Evolutionary conservation across 2,329 filamentous ascomycete species (phyloP), one percentile per base, ranked within the genome.

Genomic region (Colletotrichum trifolii): DNA sequence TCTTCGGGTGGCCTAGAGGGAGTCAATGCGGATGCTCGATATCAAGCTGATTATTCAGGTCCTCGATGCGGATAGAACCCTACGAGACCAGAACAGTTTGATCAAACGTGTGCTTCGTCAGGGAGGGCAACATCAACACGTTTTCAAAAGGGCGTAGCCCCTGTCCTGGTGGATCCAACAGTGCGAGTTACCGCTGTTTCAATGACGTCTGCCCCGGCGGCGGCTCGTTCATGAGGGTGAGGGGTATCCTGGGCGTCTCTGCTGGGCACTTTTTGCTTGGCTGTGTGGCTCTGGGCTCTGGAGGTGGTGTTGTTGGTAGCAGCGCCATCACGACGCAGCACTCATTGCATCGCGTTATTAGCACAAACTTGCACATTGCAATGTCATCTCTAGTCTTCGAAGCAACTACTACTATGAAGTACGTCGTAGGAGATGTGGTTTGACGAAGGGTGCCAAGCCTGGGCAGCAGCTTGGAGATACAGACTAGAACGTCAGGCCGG

Each of bases 191-290:
- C 46, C 50, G 54, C 12, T 47, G 38, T 56, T 65, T 61, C 57
- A 61, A 65, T 65, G 62, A 65, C 62, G 57, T 61, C 49, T 61
- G 45, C 39, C 39, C 47, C 34, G 45, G 15, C 43, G 15, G 52
- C 46, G 12, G 7, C 34, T n/a, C 48, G 42, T 38, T n/a, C 54
- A 42, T 53, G 54, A 59, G 54, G 49, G 56, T 59, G 54, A 59
- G 54, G 49, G 56, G 55, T 17, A 54, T 49, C 43, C 25, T 8
- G 25, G 38, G 39, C 58, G 10, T 12, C 38, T 54, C 57, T 54
- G 35, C 13, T 34, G 40, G 13, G 49, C 46, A 50, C 56, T 50
- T 15, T 48, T 34, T 38, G 42, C 49, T 34, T 17, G 35, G 25
- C 9, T 13, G 13, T 15, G n/a, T 35, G 10, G 13, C 9, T 39